A percentile compares a stretch with the other conserved stretches of the same genome.
Conservation (phyloP, 768 basidiomycete genomes). For the Agrocybe chaxingu region DNA sequence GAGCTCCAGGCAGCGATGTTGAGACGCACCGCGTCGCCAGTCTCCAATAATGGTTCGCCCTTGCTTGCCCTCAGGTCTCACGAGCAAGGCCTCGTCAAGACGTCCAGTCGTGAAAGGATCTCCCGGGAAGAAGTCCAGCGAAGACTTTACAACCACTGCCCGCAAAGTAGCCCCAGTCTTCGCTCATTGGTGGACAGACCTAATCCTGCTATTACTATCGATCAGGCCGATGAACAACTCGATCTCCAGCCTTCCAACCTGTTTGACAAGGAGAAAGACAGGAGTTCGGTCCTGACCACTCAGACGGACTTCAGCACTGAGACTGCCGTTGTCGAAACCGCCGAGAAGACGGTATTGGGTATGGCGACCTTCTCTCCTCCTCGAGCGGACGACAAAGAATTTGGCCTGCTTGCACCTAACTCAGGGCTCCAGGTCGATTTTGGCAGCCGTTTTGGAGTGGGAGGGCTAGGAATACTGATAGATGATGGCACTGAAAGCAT, state of each 20-base stretch:
- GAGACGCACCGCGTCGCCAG: constrained; percentile 15
- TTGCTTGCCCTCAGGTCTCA: constrained; percentile 8
- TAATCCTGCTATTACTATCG: constrained; percentile 6
- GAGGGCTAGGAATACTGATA: constrained; percentile 28
- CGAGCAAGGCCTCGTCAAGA: constrained; percentile 10
- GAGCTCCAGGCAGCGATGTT: constrained; percentile 12
- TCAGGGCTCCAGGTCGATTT: constrained; percentile 40
- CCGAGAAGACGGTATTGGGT: constrained; percentile 35
- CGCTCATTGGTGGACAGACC: constrained; percentile 10
- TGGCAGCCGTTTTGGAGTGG: constrained; percentile 44
- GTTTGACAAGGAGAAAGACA: constrained; percentile 34
- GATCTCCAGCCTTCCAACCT: constrained; percentile 3
- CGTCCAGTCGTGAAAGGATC: constrained; percentile 22
- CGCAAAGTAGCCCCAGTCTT: constrained; percentile 13
- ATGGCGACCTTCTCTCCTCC: constrained; percentile 15
- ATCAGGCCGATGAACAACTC: neutral
- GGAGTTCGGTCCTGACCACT: constrained; percentile 35
- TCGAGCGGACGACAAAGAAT: constrained; percentile 25
- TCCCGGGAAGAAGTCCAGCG: constrained; percentile 24
- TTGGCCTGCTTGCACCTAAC: constrained; percentile 23
- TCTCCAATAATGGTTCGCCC: constrained; percentile 20
- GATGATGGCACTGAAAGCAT: constrained; percentile 12
- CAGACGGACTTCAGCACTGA: constrained; percentile 46
- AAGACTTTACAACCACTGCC: constrained; percentile 18
- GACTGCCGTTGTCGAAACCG: constrained; percentile 46